These are phyloP conservation scores for Ailanthus altissimus DNA, from an alignment of 345 rosid genomes.

Conservation along the genomic window DNA sequence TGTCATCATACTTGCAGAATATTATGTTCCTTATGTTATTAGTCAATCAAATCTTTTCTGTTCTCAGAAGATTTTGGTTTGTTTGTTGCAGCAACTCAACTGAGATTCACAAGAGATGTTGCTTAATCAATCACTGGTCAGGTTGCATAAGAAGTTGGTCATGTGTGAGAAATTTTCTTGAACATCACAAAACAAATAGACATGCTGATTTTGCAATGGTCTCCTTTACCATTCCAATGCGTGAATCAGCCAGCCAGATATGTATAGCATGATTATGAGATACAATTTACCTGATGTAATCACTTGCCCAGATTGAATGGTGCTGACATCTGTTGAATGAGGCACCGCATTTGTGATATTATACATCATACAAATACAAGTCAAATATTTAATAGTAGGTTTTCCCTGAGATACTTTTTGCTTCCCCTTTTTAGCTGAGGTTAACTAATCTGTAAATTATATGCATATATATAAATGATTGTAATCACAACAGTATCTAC, in stretches of 20 bases:
- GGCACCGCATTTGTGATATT: slow-evolving; percentile 33
- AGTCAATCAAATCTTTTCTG: neutral
- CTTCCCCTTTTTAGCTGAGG: slow-evolving; percentile 22
- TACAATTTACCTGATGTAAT: slow-evolving; percentile 21
- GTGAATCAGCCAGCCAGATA: slow-evolving; percentile 21
- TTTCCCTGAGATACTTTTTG: slow-evolving; percentile 12
- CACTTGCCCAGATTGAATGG: slow-evolving; percentile 20
- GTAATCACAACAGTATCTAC: slow-evolving; percentile 23
- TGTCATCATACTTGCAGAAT: neutral
- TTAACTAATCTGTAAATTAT: slow-evolving; percentile 35
- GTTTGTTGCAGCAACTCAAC: slow-evolving; percentile 37
- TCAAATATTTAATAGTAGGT: slow-evolving; percentile 20
- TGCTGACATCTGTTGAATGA: slow-evolving; percentile 19
- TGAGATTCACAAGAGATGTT: slow-evolving; percentile 24
- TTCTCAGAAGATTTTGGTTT: slow-evolving; percentile 1
- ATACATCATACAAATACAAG: slow-evolving; percentile 24
- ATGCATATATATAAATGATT: slow-evolving; percentile 15
- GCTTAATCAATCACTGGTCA: slow-evolving; percentile 13
- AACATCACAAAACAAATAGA: neutral
- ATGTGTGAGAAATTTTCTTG: neutral
- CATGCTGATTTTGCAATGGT: slow-evolving; percentile 15
- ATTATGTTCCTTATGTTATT: neutral
- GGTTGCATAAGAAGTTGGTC: slow-evolving; percentile 18
- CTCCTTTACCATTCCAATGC: neutral
- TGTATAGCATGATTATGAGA: slow-evolving; percentile 20